phyloP scores from a whole-genome alignment of 1,284 basidiomycete genomes.

The Exobasidium cylindrosporum region DNA sequence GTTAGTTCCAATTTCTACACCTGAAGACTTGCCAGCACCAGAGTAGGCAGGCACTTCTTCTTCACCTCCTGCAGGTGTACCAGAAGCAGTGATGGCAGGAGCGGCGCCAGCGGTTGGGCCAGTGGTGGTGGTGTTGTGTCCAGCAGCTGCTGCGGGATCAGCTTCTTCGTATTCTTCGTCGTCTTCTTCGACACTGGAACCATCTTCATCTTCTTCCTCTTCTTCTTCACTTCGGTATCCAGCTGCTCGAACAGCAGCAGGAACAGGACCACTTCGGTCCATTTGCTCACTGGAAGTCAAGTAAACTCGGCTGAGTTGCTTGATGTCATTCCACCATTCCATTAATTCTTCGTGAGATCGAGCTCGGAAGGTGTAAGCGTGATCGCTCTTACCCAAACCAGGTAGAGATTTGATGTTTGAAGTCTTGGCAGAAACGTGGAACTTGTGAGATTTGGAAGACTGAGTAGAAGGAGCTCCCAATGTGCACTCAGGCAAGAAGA shows the following conservation, averaged over 20 bases:
- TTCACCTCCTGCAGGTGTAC: constrained; percentile 20
- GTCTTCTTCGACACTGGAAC: constrained; percentile 71
- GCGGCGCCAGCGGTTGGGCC: constrained; percentile 34
- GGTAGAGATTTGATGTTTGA: constrained; percentile 64
- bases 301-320: constrained; percentile 94
- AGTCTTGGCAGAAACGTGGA: constrained; percentile 80
- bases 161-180: constrained; percentile 61
- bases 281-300: constrained; percentile 91
- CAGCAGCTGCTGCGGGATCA: constrained; percentile 15
- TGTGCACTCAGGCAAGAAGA: constrained; percentile 93
- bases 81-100: constrained; percentile 46
- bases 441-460: constrained; percentile 80
- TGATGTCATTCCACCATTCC: constrained; percentile 99
- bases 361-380: constrained; percentile 86
- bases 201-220: constrained; percentile 68
- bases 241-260: constrained; percentile 81
- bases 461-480: constrained; percentile 82
- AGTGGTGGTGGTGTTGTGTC: constrained; percentile 28
- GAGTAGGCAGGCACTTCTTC: constrained; percentile 56
- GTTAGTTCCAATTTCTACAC: constrained; percentile 63
- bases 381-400: constrained; percentile 61
- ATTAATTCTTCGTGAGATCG: constrained; percentile 94
- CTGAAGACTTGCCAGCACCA: constrained; percentile 51
- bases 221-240: constrained; percentile 67
- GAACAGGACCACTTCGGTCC: constrained; percentile 87